phyloP scores from a whole-genome alignment of 176 grass and related monocot species.

The Thinopyrum elongatum region DNA sequence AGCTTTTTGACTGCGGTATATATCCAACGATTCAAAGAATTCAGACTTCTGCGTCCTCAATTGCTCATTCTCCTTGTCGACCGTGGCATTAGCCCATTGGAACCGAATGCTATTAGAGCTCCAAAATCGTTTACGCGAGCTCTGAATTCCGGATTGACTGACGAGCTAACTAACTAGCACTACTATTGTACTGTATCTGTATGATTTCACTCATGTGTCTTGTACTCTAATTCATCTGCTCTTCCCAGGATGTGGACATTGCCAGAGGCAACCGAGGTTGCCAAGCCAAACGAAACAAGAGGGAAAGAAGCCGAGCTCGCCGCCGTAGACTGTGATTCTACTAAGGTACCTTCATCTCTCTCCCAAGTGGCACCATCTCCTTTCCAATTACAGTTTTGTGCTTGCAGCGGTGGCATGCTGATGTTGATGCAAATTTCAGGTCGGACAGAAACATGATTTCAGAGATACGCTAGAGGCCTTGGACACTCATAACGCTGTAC shows the following conservation, averaged over 20 bases:
- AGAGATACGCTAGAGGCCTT: conserved; percentile 28
- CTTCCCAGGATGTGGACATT: conserved; percentile 74
- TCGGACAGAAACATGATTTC: conserved; percentile 35
- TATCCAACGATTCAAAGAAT: too few relatives aligned
- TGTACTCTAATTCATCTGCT: background rate
- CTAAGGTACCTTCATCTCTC: conserved; percentile 40
- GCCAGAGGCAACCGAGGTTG: conserved; percentile 55
- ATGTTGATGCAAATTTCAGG: conserved; percentile 32
- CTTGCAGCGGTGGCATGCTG: background rate
- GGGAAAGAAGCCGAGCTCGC: conserved; percentile 13
- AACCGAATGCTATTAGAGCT: background rate
- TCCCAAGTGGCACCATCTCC: background rate
- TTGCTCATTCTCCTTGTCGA: background rate
- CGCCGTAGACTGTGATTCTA: conserved; percentile 49
- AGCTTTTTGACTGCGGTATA: background rate
- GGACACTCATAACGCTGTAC: conserved; percentile 32
- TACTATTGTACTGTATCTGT: too few relatives aligned
- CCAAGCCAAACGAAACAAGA: conserved; percentile 39
- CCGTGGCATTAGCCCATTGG: background rate
- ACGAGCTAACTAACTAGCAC: too few relatives aligned
- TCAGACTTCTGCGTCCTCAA: too few relatives aligned
- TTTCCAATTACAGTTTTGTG: background rate
- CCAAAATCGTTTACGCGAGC: background rate
- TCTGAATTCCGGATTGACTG: background rate
- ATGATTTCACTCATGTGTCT: too few relatives aligned